These are phyloP conservation scores for Phyllosticta citrichinensis DNA, from an alignment of 2,329 filamentous ascomycete genomes.

Conservation along the genomic window DNA sequence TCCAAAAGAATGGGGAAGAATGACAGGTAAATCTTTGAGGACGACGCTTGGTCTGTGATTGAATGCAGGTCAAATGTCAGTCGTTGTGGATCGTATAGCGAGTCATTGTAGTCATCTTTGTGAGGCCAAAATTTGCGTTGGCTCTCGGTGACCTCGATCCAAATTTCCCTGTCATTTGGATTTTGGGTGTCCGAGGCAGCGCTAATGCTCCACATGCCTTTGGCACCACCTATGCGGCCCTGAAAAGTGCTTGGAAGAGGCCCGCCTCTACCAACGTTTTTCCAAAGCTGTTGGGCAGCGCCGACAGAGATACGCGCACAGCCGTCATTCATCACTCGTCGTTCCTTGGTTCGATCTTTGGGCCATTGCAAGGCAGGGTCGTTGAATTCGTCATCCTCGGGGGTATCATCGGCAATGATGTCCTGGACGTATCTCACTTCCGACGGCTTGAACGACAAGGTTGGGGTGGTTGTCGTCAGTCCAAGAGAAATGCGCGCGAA, in stretches of 20 bases:
- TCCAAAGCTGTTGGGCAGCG: constrained; percentile 45
- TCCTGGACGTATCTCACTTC: constrained; percentile 27
- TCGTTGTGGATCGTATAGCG: constrained; percentile 37
- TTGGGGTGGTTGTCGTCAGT: constrained; percentile 31
- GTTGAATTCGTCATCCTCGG: constrained; percentile 26
- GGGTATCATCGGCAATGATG: constrained; percentile 20
- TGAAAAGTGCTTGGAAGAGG: constrained; percentile 56
- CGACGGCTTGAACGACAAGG: constrained; percentile 25
- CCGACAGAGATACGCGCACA: constrained; percentile 55
- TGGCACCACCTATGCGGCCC: constrained; percentile 60
- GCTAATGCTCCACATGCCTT: constrained; percentile 65
- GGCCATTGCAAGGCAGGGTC: constrained; percentile 23
- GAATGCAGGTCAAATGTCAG: constrained; percentile 57
- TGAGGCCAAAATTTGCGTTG: constrained; percentile 56
- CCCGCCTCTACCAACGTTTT: constrained; percentile 37
- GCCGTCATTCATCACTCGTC: constrained; percentile 40
- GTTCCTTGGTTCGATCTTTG: background rate
- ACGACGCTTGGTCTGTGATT: constrained; percentile 36
- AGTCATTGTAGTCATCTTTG: constrained; percentile 31
- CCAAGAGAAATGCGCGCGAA: constrained; percentile 34
- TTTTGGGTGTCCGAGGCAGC: constrained; percentile 35
- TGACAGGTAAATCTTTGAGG: constrained; percentile 54
- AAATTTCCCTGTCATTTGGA: constrained; percentile 34
- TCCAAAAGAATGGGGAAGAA: constrained; percentile 60
- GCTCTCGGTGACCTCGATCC: constrained; percentile 56